These are phyloP conservation scores for Ophiostoma angusticollis DNA, from an alignment of 2,329 filamentous ascomycete genomes.

Conservation along the genomic window DNA sequence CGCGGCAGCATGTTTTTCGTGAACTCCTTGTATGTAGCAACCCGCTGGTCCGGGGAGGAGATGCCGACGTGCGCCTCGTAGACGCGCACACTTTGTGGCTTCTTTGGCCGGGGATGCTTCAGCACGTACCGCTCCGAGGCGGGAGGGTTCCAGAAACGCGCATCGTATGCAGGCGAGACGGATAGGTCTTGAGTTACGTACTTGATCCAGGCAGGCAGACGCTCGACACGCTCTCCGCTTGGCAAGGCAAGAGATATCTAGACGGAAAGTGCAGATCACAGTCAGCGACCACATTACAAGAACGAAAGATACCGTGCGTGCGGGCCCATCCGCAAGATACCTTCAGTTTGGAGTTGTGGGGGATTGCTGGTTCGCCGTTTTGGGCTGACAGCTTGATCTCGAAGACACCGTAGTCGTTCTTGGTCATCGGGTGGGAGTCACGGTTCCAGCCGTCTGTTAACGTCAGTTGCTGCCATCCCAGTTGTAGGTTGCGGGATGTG, in stretches of 20 bases:
- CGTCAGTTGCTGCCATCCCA: neutral
- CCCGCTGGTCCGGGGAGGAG: constrained; percentile 75
- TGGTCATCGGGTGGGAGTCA: constrained; percentile 74
- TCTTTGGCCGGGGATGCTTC: constrained; percentile 69
- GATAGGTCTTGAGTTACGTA: constrained; percentile 87
- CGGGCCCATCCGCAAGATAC: no score
- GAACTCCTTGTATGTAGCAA: constrained; percentile 96
- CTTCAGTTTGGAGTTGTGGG: constrained; percentile 94
- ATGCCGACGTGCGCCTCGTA: constrained; percentile 99
- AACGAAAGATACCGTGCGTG: no score
- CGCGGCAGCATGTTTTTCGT: constrained; percentile 82
- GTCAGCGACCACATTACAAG: no score
- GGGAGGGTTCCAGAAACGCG: constrained; percentile 93
- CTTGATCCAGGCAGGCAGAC: constrained; percentile 92
- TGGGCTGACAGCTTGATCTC: constrained; percentile 62
- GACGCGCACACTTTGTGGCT: constrained; percentile 75
- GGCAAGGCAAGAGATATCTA: constrained; percentile 77
- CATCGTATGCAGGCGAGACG: constrained; percentile 87
- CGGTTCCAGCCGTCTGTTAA: constrained; percentile 69
- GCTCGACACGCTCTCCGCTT: constrained; percentile 68
- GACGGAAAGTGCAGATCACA: no score
- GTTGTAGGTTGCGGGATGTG: neutral
- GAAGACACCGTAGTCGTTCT: constrained; percentile 74
- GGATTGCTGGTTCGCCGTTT: constrained; percentile 64
- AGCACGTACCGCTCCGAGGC: constrained; percentile 63